phyloP scores from a whole-genome alignment of 139 green algal species.

The Prasinococcaceae sp. region DNA sequence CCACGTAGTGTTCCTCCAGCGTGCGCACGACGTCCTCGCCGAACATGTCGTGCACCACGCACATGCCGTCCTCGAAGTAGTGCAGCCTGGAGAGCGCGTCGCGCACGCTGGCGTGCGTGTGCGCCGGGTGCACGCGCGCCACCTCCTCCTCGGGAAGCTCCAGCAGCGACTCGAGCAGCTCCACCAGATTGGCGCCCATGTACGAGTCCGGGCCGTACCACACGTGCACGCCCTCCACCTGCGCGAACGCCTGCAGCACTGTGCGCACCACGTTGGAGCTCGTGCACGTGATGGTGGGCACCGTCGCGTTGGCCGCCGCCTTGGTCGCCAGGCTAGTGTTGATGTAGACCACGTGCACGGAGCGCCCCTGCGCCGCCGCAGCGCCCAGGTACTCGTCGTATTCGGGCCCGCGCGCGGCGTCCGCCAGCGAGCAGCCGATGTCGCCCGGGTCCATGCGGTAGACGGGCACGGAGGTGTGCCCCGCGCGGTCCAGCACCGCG shows the following conservation, averaged over 20 bases:
- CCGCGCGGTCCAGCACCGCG: constrained; percentile 79
- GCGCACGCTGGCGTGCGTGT: constrained; percentile 39
- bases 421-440: constrained; percentile 93
- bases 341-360: constrained; percentile 95
- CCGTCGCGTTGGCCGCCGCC: constrained; percentile 53
- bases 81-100: constrained; percentile 49
- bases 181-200: constrained; percentile 88
- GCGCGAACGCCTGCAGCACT: constrained; percentile 73
- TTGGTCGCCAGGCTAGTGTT: constrained; percentile 93
- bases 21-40: constrained; percentile 52
- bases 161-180: constrained; percentile 65
- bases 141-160: constrained; percentile 54
- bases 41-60: constrained; percentile 98
- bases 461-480: constrained; percentile 48
- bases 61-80: constrained; percentile 81
- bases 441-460: constrained; percentile 66
- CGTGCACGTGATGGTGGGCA: constrained; percentile 98
- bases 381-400: constrained; percentile 63
- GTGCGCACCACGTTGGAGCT: constrained; percentile 97
- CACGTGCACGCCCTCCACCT: constrained; percentile 42
- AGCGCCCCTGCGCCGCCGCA: constrained; percentile 32
- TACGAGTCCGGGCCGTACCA: constrained; percentile 98
- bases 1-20: constrained; percentile 45
- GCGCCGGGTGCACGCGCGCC: constrained; percentile 53
- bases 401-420: constrained; percentile 59